Base-by-base conservation (phyloP, 2,329 filamentous ascomycete genomes). In the Trichophyton rubrum region DNA sequence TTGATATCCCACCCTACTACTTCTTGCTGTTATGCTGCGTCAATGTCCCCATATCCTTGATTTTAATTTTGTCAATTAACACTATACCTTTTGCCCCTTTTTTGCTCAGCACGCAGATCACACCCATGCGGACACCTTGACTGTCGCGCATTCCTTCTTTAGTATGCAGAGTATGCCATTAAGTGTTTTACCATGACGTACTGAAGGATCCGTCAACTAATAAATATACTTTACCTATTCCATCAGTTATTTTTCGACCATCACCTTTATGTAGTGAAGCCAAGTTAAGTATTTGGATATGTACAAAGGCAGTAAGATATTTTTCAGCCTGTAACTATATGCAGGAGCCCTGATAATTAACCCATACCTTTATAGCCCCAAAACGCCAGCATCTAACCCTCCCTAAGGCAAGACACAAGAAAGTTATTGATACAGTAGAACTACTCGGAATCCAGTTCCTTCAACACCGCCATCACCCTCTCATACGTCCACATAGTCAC, bases 401-500 rank as follows among this genome's bases (percentile, higher is more conserved):
- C 15, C 45, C 6, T 11, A 8, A 22, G 9, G 43, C 9, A 47
- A 45, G 7, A 24, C 22, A 51, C 45, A 51, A 27, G 11, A 38
- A 13, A 43, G 15, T 5, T 53, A 53, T 9, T 47, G 20, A 2
- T 53, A 53, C 49, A 53, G 49, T 6, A 33, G 22, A 53, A 53
- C 17, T 24, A 15, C 8, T 33, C 24, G 27, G 49, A 53, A 53
- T 53, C 49, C 49, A 53, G 49, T 49, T 73, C 71, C 61, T 76
- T 73, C 64, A 92, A 76, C 22, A 83, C 66, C 58, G 78, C 81
- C 75, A 96, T 76, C 17, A 82, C 82, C 68, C 86, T 79, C 76
- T 96, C 91, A 73, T 96, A 96, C 1, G 89, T 95, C 90, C 90
- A 96, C 79, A 96, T 89, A 0, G 91, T 96, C 35, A 96, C 84